Evolutionary conservation across 1,284 basidiomycete species (phyloP).

Genomic region (Tilletia horrida): DNA sequence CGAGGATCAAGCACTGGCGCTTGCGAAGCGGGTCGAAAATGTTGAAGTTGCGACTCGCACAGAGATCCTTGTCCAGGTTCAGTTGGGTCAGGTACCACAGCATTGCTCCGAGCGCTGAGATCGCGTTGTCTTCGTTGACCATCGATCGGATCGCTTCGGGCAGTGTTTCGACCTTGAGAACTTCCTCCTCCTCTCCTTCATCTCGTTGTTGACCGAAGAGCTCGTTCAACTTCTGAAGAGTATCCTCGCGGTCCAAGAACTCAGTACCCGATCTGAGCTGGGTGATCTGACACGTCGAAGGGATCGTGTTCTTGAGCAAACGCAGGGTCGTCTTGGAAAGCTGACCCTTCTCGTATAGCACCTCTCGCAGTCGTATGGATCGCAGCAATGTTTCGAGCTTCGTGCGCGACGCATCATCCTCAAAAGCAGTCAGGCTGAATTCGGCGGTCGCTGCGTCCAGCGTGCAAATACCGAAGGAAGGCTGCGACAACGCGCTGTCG

Average conservation of each 20-base stretch:
- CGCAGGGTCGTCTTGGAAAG: slow-evolving; percentile 40
- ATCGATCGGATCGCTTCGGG: slow-evolving; percentile 44
- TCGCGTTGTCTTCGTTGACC: slow-evolving; percentile 35
- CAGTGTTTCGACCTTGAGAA: slow-evolving; percentile 26
- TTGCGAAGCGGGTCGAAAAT: slow-evolving; percentile 44
- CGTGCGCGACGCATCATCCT: slow-evolving; percentile 88
- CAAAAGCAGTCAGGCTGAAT: slow-evolving; percentile 84
- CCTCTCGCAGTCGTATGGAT: slow-evolving; percentile 86
- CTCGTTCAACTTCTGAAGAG: slow-evolving; percentile 36
- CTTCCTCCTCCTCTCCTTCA: slow-evolving; percentile 21
- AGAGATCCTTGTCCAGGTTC: slow-evolving; percentile 49
- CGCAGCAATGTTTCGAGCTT: slow-evolving; percentile 89
- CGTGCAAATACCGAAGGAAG: slow-evolving; percentile 81
- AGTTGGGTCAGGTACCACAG: slow-evolving; percentile 51
- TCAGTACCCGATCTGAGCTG: slow-evolving; percentile 49
- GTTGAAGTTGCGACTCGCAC: slow-evolving; percentile 51
- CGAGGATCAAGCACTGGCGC: slow-evolving; percentile 43
- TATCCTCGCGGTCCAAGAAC: slow-evolving; percentile 41
- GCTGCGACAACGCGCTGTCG: slow-evolving; percentile 24
- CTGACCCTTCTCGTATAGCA: slow-evolving; percentile 81
- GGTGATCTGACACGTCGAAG: slow-evolving; percentile 44
- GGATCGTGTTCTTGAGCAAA: slow-evolving; percentile 43
- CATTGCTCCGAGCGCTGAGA: slow-evolving; percentile 49
- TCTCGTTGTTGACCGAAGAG: slow-evolving; percentile 34
- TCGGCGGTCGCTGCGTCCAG: slow-evolving; percentile 93